A percentile compares a stretch with the other conserved stretches of the same genome.
These are phyloP conservation scores for Ophiognomonia clavigignenti-juglandacearum DNA, from an alignment of 2,329 filamentous ascomycete species.

Conservation along the genomic window DNA sequence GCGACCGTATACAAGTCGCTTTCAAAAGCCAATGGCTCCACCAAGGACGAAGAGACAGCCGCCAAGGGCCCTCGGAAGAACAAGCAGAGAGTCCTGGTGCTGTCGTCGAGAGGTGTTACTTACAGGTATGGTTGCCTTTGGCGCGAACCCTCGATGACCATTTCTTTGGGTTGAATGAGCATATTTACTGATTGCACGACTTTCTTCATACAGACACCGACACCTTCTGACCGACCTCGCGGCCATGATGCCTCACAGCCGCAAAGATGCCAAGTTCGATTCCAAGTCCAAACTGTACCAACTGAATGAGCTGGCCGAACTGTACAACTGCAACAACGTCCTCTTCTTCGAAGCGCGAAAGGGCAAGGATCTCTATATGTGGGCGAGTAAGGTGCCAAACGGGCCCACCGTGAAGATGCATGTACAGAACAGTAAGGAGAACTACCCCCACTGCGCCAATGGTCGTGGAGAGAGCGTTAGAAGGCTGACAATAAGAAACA, in stretches of 20 bases:
- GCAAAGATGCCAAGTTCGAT: slow-evolving; percentile 95
- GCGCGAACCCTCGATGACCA: background rate
- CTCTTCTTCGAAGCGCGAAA: slow-evolving; percentile 96
- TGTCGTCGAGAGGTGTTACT: slow-evolving; percentile 89
- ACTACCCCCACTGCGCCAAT: slow-evolving; percentile 1
- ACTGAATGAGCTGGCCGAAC: slow-evolving; percentile 68
- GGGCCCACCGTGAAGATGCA: slow-evolving; percentile 61
- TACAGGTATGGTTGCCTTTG: slow-evolving; percentile 55
- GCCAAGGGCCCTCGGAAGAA: slow-evolving; percentile 54
- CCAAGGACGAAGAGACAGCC: slow-evolving; percentile 40
- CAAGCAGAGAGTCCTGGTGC: slow-evolving; percentile 76
- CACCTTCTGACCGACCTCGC: slow-evolving; percentile 89
- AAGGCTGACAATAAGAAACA: slow-evolving; percentile 24
- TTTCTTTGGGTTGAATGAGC: background rate
- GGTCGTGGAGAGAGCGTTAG: background rate
- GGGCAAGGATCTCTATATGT: slow-evolving; percentile 89
- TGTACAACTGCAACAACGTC: slow-evolving; percentile 85
- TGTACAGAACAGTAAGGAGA: slow-evolving; percentile 64
- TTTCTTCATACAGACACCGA: slow-evolving; percentile 61
- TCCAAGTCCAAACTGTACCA: slow-evolving; percentile 84
- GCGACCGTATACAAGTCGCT: slow-evolving; percentile 72
- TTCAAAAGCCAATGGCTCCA: slow-evolving; percentile 50
- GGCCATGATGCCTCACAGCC: slow-evolving; percentile 81
- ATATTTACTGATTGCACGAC: background rate
- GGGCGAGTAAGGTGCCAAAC: slow-evolving; percentile 88